Evolutionary conservation across 257 asterid species (phyloP).

Genomic region (Hygrophila difformis): DNA sequence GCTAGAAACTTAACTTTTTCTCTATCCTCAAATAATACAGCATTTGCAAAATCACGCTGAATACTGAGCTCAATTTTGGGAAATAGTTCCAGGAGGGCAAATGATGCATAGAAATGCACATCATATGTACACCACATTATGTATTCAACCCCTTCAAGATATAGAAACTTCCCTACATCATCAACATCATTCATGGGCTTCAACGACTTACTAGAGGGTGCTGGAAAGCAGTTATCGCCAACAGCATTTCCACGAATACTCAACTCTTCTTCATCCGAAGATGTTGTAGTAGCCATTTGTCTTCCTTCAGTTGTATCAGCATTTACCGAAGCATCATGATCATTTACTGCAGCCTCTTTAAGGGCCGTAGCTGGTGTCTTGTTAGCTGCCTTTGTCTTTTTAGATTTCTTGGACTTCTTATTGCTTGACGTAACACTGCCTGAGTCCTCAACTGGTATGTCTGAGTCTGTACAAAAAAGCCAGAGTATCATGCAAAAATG

Average conservation of each 20-base stretch:
- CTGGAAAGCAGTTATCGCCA: constrained; percentile 23
- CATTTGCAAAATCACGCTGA: constrained; percentile 88
- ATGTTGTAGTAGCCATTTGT: constrained; percentile 11
- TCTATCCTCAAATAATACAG: constrained; percentile 74
- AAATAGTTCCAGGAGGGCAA: constrained; percentile 90
- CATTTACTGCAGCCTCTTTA: constrained; percentile 21
- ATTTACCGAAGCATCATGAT: constrained; percentile 16
- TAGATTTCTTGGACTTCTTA: constrained; percentile 31
- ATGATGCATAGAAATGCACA: constrained; percentile 96
- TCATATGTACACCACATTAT: constrained; percentile 99
- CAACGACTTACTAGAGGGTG: constrained; percentile 25
- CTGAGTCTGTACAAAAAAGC: constrained; percentile 44
- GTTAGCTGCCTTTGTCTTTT: constrained; percentile 31
- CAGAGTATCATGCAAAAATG: neutral
- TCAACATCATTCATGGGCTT: constrained; percentile 28
- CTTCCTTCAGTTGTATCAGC: constrained; percentile 17
- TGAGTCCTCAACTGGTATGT: constrained; percentile 42
- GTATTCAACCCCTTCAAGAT: constrained; percentile 92
- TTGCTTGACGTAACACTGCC: constrained; percentile 23
- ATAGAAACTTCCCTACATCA: constrained; percentile 88
- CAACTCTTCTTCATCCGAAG: constrained; percentile 26
- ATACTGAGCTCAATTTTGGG: constrained; percentile 93
- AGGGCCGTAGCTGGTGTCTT: constrained; percentile 17
- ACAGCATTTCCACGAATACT: constrained; percentile 15
- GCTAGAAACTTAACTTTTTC: constrained; percentile 80